These are phyloP conservation scores for Physcomitrium patens DNA, from an alignment of 225 moss, liverwort and hornwort genomes.

Conservation along the genomic window DNA sequence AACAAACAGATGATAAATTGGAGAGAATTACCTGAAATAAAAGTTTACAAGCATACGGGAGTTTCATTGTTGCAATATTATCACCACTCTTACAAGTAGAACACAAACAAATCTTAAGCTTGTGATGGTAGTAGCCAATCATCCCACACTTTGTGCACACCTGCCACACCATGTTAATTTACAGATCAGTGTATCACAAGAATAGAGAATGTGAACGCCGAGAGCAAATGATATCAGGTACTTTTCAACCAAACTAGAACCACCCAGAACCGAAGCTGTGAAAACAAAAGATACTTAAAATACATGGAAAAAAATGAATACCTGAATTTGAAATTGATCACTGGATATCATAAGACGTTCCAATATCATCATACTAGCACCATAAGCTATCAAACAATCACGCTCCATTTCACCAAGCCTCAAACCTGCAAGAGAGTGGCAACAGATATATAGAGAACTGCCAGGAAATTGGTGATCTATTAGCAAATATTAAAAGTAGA, in stretches of 20 bases:
- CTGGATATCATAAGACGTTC: slow-evolving; percentile 99
- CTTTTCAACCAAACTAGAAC: not conserved
- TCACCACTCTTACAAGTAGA: slow-evolving; percentile 89
- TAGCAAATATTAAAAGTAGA: not conserved
- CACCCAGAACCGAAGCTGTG: slow-evolving; percentile 2
- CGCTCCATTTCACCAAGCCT: slow-evolving; percentile 99
- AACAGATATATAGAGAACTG: slow-evolving; percentile 8
- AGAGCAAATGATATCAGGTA: not conserved
- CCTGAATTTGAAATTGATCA: slow-evolving; percentile 89
- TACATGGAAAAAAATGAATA: slow-evolving; percentile 8
- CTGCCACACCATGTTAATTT: slow-evolving; percentile 44
- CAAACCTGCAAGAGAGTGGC: slow-evolving; percentile 57
- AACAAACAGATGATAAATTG: slow-evolving; percentile 8
- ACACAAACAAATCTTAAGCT: slow-evolving; percentile 79
- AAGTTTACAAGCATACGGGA: slow-evolving; percentile 99
- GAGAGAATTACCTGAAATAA: slow-evolving; percentile 74
- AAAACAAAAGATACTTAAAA: not conserved
- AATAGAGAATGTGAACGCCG: not conserved
- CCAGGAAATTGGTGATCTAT: slow-evolving; percentile 1
- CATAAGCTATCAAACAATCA: slow-evolving; percentile 99
- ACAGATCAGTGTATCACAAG: slow-evolving; percentile 6
- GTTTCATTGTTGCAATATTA: slow-evolving; percentile 95
- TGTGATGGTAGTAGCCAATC: slow-evolving; percentile 92
- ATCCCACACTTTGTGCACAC: slow-evolving; percentile 96
- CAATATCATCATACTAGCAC: slow-evolving; percentile 99